Conservation (phyloP, 345 rosid genomes). For the Populus tremula region DNA sequence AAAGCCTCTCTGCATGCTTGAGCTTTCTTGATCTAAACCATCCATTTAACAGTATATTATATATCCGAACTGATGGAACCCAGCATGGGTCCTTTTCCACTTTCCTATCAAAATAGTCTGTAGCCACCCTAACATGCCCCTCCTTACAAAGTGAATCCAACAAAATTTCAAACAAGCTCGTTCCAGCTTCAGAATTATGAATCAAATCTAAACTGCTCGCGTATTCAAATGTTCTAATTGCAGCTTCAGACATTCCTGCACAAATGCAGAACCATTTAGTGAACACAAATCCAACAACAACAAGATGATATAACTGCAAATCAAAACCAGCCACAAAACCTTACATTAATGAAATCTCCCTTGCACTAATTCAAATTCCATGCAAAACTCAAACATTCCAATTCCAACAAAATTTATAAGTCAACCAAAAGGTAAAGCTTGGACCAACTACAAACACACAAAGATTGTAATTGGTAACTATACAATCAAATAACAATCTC, state of each 20-base stretch:
- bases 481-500: background rate
- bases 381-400: background rate
- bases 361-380: background rate
- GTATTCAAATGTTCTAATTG: slow-evolving; percentile 67
- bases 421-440: background rate
- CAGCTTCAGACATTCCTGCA: slow-evolving; percentile 64
- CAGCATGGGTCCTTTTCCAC: slow-evolving; percentile 37
- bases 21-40: slow-evolving; percentile 72
- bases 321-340: background rate
- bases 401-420: background rate
- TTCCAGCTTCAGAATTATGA: slow-evolving; percentile 30
- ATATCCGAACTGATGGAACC: slow-evolving; percentile 55
- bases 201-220: slow-evolving; percentile 38
- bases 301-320: background rate
- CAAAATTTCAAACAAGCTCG: slow-evolving; percentile 55
- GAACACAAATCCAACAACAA: background rate
- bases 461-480: background rate
- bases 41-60: slow-evolving; percentile 75
- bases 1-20: slow-evolving; percentile 64
- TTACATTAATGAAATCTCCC: background rate
- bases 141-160: slow-evolving; percentile 86
- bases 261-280: background rate
- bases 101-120: slow-evolving; percentile 41
- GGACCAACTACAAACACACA: background rate
- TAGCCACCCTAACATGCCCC: slow-evolving; percentile 60